Evolutionary conservation across 2,329 filamentous ascomycete species (phyloP), one percentile per base, ranked within the genome.

Genomic region (Mariannaea sp.): DNA sequence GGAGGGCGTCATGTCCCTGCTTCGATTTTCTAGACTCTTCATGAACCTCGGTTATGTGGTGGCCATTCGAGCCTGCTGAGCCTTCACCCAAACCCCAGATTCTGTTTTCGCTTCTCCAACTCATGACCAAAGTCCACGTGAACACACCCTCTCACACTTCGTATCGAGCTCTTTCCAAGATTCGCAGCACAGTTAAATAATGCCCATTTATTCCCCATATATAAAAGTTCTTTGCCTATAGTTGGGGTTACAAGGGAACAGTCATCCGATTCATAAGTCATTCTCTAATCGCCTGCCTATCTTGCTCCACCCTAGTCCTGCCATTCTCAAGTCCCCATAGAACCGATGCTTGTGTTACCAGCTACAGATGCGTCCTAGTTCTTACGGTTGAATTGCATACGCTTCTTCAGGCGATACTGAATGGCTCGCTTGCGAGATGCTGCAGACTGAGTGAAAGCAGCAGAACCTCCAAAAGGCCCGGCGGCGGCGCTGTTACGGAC

Each of bases 401-500:
- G 67, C 66, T 71, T 73, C 68, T 68, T 71, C 13, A 73, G 65
- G 13, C 71, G 66, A 71, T 81, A 85, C 65, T 80, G 81, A 51
- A 87, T 72, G 32, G 84, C 82, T 41, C 84, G 77, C 81, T 86
- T 87, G 72, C 80, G 77, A 14, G 80, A 81, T 13, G 76, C 75
- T 12, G 78, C 49, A 49, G 76, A 78, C 77, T 86, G 82, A 1
- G 83, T 87, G 70, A 88, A 88, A 26, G 84, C 85, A 26, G 78
- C 83, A 12, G 82, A 84, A 47, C 85, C 85, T 65, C 86, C 85
- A 58, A 89, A 88, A 17, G 86, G 85, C 5, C 85, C 85, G 8
- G 85, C 83, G 14, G 78, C 71, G 10, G 85, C 81, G 3, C 70
- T 64, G 74, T 89, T 89, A 66, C 83, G 80, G 52, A 88, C 75